Conservation (phyloP, 345 rosid genomes). For the Odontarrhena argentea region DNA sequence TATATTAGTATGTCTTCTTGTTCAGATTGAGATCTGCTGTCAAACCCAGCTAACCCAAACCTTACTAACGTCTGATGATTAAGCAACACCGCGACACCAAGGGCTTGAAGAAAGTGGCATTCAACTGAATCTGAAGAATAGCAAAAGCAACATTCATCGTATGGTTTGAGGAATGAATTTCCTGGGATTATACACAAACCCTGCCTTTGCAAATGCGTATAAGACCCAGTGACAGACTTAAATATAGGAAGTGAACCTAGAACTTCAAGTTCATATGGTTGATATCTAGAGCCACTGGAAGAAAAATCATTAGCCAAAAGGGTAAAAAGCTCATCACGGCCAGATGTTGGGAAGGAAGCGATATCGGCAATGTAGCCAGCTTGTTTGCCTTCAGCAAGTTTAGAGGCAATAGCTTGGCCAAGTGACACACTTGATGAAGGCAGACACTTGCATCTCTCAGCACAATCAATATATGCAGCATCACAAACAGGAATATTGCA, state of each 20-base stretch:
- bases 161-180: slow-evolving; percentile 80
- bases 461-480: slow-evolving; percentile 72
- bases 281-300: slow-evolving; percentile 60
- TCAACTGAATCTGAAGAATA: slow-evolving; percentile 66
- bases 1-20: slow-evolving; percentile 77
- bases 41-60: slow-evolving; percentile 83
- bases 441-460: slow-evolving; percentile 62
- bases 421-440: slow-evolving; percentile 70
- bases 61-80: slow-evolving; percentile 82
- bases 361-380: slow-evolving; percentile 75
- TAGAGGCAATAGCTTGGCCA: slow-evolving; percentile 84
- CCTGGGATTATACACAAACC: slow-evolving; percentile 74
- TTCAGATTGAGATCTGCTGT: slow-evolving; percentile 65
- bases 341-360: slow-evolving; percentile 59
- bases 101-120: slow-evolving; percentile 66
- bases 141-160: slow-evolving; percentile 68
- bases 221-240: slow-evolving; percentile 73
- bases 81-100: slow-evolving; percentile 76
- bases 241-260: slow-evolving; percentile 80
- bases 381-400: slow-evolving; percentile 72
- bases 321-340: slow-evolving; percentile 66
- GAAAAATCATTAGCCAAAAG: slow-evolving; percentile 80
- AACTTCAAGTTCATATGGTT: slow-evolving; percentile 68
- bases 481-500: slow-evolving; percentile 82
- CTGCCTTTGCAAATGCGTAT: slow-evolving; percentile 54